Conservation (phyloP, 306 rosid genomes). For the Boehmeria nivea region DNA sequence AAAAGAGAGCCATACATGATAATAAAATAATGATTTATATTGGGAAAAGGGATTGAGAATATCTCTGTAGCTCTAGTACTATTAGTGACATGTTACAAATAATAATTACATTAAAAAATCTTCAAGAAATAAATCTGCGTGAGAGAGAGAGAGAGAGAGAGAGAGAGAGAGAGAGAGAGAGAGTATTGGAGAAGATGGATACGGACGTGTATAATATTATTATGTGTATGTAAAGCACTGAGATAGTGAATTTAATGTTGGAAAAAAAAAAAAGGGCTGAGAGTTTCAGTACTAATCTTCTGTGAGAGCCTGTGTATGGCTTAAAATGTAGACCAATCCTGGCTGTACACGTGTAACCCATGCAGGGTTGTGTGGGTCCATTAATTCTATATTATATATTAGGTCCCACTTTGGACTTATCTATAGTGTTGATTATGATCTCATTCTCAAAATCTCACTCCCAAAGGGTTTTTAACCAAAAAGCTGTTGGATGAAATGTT, state of each 20-base stretch:
- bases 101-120: too few relatives aligned
- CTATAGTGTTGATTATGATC: not conserved
- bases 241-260: constrained; percentile 66
- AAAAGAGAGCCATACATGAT: not conserved
- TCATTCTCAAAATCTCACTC: not conserved
- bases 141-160: constrained; percentile 15
- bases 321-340: constrained; percentile 29
- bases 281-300: constrained; percentile 30
- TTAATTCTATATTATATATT: too few relatives aligned
- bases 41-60: constrained; percentile 9
- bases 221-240: constrained; percentile 10
- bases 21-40: not conserved
- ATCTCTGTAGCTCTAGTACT: not conserved
- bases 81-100: not conserved
- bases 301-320: constrained; percentile 39
- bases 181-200: constrained; percentile 18
- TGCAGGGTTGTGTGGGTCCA: constrained; percentile 26
- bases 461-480: not conserved
- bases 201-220: constrained; percentile 13
- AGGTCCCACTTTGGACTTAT: constrained; percentile 28
- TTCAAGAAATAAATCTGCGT: constrained; percentile 2
- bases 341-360: constrained; percentile 45
- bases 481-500: not conserved
- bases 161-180: constrained; percentile 15
- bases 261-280: constrained; percentile 34